phyloP scores from a whole-genome alignment of 768 basidiomycete species.

The Podaxis rugospora region DNA sequence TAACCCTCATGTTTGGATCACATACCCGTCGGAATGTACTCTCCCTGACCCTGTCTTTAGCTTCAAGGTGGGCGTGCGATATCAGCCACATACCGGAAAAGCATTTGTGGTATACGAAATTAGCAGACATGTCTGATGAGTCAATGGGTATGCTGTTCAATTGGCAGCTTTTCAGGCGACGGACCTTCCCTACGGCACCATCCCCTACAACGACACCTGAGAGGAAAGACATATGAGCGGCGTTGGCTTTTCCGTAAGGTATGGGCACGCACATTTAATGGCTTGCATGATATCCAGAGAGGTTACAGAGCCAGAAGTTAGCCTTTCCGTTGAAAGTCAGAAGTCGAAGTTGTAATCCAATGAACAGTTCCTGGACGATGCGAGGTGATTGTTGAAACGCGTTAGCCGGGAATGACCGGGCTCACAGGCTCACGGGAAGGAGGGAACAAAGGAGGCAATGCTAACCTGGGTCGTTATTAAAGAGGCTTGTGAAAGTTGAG shows the following conservation, averaged over 20 bases:
- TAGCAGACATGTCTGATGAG: conserved; percentile 85
- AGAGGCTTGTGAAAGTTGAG: not conserved
- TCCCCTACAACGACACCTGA: conserved; percentile 97
- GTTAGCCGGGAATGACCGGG: not conserved
- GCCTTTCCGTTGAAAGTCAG: conserved; percentile 3
- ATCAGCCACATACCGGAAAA: conserved; percentile 67
- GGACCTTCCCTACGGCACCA: conserved; percentile 96
- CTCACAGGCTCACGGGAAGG: not conserved
- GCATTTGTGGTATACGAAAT: conserved; percentile 99
- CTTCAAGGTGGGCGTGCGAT: conserved; percentile 7
- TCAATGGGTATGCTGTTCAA: conserved; percentile 16
- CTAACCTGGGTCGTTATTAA: conserved; percentile 9
- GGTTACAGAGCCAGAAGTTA: not conserved
- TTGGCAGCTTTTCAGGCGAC: conserved; percentile 20
- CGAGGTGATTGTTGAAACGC: conserved; percentile 3
- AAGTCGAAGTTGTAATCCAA: not conserved
- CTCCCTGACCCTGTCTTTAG: conserved; percentile 55
- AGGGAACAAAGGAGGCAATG: not conserved
- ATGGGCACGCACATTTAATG: conserved; percentile 73
- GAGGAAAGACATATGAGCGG: conserved; percentile 27
- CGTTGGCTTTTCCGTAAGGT: conserved; percentile 12
- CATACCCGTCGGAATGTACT: conserved; percentile 93
- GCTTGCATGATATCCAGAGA: conserved; percentile 64
- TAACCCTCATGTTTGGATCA: conserved; percentile 7
- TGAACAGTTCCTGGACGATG: conserved; percentile 6